These are phyloP conservation scores for Saccharomycopsis synnaedendra DNA, from an alignment of 805 yeast species.

Conservation along the genomic window DNA sequence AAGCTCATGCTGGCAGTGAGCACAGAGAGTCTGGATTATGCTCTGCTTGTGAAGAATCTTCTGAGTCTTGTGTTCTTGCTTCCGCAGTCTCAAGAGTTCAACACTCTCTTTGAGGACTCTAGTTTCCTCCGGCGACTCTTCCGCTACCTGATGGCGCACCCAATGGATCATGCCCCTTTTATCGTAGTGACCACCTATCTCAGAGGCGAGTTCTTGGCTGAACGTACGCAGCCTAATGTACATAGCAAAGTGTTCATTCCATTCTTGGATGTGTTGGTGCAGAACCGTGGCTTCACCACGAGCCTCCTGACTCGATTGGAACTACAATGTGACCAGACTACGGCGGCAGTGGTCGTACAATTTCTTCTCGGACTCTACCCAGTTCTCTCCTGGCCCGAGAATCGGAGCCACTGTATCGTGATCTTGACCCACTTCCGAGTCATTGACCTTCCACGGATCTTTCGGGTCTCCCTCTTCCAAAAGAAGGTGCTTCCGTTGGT, in stretches of 20 bases:
- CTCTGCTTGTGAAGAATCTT: neutral
- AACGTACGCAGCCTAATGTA: neutral
- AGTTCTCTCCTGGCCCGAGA: neutral
- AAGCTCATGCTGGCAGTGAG: neutral
- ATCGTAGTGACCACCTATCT: constrained; percentile 8
- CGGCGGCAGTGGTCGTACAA: constrained; percentile 1
- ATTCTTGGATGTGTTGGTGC: too few species aligned
- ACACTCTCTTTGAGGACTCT: constrained; percentile 8
- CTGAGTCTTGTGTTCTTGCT: constrained; percentile 4
- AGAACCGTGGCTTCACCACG: too few species aligned
- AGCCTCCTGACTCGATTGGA: neutral
- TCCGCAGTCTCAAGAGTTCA: constrained; percentile 9
- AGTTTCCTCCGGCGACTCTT: constrained; percentile 4
- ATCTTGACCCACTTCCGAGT: neutral
- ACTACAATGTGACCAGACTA: neutral
- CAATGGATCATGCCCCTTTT: constrained; percentile 2
- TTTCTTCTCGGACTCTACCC: constrained; percentile 2
- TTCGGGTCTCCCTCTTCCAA: constrained; percentile 1
- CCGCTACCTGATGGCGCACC: constrained; percentile 1
- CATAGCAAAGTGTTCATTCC: too few species aligned
- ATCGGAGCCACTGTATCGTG: neutral
- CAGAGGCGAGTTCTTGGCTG: constrained; percentile 13
- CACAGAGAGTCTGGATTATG: neutral
- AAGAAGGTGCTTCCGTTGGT: constrained; percentile 4
- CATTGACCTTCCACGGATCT: neutral